A percentile compares a stretch with the other conserved stretches of the same genome.
These are phyloP conservation scores for Coemansia sp. DNA, from an alignment of 192 early-diverging fungal species.

Conservation along the genomic window DNA sequence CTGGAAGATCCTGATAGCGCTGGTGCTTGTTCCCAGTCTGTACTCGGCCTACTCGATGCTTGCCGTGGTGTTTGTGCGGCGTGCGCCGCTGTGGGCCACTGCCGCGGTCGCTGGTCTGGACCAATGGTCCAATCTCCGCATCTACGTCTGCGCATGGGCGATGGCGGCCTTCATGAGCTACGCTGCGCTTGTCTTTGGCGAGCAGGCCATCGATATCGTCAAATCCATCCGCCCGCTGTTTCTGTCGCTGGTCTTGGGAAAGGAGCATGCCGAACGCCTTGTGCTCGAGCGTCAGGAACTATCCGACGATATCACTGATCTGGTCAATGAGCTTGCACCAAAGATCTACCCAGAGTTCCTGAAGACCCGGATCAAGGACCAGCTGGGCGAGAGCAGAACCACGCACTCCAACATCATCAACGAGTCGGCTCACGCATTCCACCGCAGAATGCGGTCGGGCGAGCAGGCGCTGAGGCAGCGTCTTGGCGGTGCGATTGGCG, in stretches of 20 bases:
- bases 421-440: conserved; percentile 33
- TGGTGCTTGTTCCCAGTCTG: conserved; percentile 72
- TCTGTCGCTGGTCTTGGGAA: conserved; percentile 63
- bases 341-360: conserved; percentile 77
- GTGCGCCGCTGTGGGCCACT: conserved; percentile 30
- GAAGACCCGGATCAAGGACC: conserved; percentile 30
- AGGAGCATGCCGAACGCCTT: conserved; percentile 63
- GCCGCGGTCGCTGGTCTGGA: background rate
- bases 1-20: conserved; percentile 85
- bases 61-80: conserved; percentile 50
- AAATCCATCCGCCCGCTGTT: conserved; percentile 84
- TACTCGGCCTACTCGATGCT: conserved; percentile 73
- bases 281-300: conserved; percentile 70
- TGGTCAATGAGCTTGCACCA: conserved; percentile 86
- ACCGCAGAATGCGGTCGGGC: conserved; percentile 37
- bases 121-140: conserved; percentile 20
- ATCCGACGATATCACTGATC: conserved; percentile 69
- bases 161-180: conserved; percentile 66
- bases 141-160: conserved; percentile 47
- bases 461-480: conserved; percentile 45
- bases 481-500: conserved; percentile 6
- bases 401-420: conserved; percentile 32
- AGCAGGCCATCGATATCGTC: conserved; percentile 73
- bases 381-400: conserved; percentile 20
- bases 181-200: conserved; percentile 73